These are phyloP conservation scores for Camellia granthamiana DNA, from an alignment of 148 eudicot genomes.

Conservation along the genomic window DNA sequence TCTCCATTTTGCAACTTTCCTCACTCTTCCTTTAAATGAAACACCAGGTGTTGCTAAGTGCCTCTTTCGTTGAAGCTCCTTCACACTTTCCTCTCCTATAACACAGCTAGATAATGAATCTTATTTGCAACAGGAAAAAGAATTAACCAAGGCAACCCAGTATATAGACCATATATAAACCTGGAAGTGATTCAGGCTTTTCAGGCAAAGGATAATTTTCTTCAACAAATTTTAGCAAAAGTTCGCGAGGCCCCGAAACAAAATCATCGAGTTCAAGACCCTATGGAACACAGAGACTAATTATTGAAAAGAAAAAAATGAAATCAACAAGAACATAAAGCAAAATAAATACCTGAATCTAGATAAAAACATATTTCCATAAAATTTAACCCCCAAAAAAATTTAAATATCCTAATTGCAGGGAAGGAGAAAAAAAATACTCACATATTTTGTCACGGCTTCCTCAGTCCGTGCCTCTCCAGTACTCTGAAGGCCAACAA, in stretches of 20 bases:
- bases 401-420: not conserved
- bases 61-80: slow-evolving; percentile 75
- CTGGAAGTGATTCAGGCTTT: slow-evolving; percentile 79
- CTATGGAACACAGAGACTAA: slow-evolving; percentile 30
- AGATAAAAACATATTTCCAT: not conserved
- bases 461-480: slow-evolving; percentile 99
- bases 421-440: slow-evolving; percentile 9
- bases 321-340: slow-evolving; percentile 18
- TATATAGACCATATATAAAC: slow-evolving; percentile 30
- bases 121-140: slow-evolving; percentile 10
- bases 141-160: slow-evolving; percentile 10
- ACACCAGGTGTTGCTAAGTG: slow-evolving; percentile 62
- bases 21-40: slow-evolving; percentile 78
- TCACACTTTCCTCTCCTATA: slow-evolving; percentile 65
- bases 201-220: slow-evolving; percentile 96
- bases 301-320: not conserved
- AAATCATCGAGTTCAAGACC: slow-evolving; percentile 96
- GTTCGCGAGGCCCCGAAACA: slow-evolving; percentile 96
- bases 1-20: slow-evolving; percentile 83
- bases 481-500: slow-evolving; percentile 94
- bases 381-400: not conserved
- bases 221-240: slow-evolving; percentile 92
- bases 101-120: slow-evolving; percentile 12
- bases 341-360: not conserved
- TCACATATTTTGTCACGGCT: slow-evolving; percentile 91